Evolutionary conservation across 2,329 filamentous ascomycete genomes (phyloP).

Genomic region (Fusarium devonianum): DNA sequence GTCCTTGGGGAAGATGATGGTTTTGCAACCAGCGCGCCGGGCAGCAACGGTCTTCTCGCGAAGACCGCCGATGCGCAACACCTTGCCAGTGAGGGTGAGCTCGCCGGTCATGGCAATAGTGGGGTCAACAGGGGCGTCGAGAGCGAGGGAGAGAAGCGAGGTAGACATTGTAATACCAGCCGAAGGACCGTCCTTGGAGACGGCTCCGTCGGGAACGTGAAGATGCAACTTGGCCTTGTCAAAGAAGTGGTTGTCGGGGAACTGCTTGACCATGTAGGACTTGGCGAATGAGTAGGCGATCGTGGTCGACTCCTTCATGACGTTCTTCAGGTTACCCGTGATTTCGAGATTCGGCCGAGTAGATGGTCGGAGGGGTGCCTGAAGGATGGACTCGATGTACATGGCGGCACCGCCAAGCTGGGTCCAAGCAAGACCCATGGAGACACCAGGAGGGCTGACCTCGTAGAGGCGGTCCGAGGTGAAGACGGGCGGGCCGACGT

Average conservation of each 20-base stretch:
- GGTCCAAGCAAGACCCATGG: slow-evolving; percentile 98
- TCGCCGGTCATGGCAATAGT: slow-evolving; percentile 98
- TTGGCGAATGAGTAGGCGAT: slow-evolving; percentile 98
- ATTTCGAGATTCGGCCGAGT: slow-evolving; percentile 85
- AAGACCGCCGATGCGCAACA: slow-evolving; percentile 90
- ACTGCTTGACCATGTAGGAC: slow-evolving; percentile 82
- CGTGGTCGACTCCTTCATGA: slow-evolving; percentile 97
- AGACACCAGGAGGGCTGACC: slow-evolving; percentile 88
- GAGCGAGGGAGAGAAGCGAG: slow-evolving; percentile 82
- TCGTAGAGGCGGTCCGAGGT: slow-evolving; percentile 96
- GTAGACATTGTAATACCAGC: slow-evolving; percentile 99
- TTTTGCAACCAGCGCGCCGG: slow-evolving; percentile 88
- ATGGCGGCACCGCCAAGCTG: slow-evolving; percentile 95
- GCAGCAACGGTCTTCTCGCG: slow-evolving; percentile 98
- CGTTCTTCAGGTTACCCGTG: slow-evolving; percentile 91
- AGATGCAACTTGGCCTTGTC: slow-evolving; percentile 94
- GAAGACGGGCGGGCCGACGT: slow-evolving; percentile 94
- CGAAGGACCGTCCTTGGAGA: slow-evolving; percentile 91
- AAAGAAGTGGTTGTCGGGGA: slow-evolving; percentile 92
- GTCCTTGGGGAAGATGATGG: slow-evolving; percentile 92
- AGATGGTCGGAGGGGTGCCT: slow-evolving; percentile 76
- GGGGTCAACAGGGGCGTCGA: slow-evolving; percentile 80
- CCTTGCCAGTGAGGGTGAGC: slow-evolving; percentile 95
- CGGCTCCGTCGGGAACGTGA: slow-evolving; percentile 95
- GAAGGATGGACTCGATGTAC: slow-evolving; percentile 96